Base-by-base conservation (phyloP, 129 eudicot species). In the Lonicera japonica region DNA sequence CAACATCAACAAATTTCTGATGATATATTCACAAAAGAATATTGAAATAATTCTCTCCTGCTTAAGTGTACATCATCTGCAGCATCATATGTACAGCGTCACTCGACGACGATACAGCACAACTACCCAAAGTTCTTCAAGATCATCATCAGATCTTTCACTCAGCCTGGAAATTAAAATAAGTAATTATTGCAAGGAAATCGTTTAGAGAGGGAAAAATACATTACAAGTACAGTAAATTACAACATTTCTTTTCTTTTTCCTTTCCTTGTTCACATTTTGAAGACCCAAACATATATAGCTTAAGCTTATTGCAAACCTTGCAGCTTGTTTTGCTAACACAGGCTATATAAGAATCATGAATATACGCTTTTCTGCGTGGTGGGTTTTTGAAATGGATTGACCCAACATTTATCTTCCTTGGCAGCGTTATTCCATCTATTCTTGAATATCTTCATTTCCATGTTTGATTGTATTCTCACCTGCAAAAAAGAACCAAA, bases 381-480 rank as follows among this genome's bases (percentile, higher is more conserved):
- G 0, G 18, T 40, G 1, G 13, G 50, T 43, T 43, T 71, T 74
- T 54, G 56, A 77, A 64, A 80, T 25, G 75, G 87, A 87, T 92
- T 86, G 25, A 75, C 75, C 86, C 95, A 92, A 55, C 98, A 92
- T 61, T 82, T 68, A 53, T 88, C 96, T 25, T 74, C 73, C 73
- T 82, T 63, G 8, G 72, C 80, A 14, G 98, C 96, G 46, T 61
- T 70, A 1, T 70, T 29, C 98, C 98, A 92, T 66, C 98, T 80
- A 34, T 71, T 66, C 71, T 68, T 56, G 64, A 92, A 92, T 17
- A 66, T 70, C 60, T 34, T 67, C 98, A 92, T 84, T 57, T 92
- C 98, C 4, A 20, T 74, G 66, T 82, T 80, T 0, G 98, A 92
- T 69, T 73, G 96, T 61, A 47, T 63, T 60, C 98, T 82, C 50